Conservation (phyloP, 352 stramenopile species). For the Phytophthora crassamura region DNA sequence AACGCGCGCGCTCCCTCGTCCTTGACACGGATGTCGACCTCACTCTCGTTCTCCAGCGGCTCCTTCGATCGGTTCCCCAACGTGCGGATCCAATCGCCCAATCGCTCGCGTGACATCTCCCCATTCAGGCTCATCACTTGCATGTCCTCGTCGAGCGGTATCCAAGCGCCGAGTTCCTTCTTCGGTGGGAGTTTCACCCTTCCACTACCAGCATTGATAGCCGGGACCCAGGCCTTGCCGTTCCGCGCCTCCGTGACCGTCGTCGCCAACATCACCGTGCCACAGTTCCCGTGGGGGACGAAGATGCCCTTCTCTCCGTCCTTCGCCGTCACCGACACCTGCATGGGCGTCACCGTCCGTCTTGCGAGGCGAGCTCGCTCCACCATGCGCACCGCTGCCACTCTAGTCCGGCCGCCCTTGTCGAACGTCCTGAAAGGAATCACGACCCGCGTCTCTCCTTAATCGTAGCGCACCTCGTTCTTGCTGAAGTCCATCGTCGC, state of each 20-base stretch:
- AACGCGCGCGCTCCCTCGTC: slow-evolving; percentile 5
- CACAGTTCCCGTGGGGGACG: neutral
- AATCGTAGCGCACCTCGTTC: neutral
- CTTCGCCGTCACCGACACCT: slow-evolving; percentile 5
- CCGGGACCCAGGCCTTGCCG: slow-evolving; percentile 7
- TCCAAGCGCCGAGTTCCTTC: no score
- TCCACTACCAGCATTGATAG: no score
- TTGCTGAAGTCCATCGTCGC: slow-evolving; percentile 1
- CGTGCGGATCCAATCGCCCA: no score
- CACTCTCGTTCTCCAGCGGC: no score
- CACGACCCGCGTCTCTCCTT: neutral
- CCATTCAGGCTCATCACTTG: no score
- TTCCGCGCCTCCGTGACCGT: slow-evolving; percentile 4
- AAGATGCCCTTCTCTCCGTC: slow-evolving; percentile 16
- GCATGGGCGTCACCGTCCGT: slow-evolving; percentile 1
- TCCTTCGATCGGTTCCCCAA: no score
- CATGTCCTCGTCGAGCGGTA: no score
- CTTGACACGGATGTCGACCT: slow-evolving; percentile 5
- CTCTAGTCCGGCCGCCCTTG: neutral
- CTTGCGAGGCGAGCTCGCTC: slow-evolving; percentile 1
- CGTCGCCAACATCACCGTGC: slow-evolving; percentile 5
- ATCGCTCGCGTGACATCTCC: no score
- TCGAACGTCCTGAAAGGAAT: slow-evolving; percentile 1
- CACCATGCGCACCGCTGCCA: neutral
- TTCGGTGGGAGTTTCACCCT: no score